Conservation (phyloP, 169 alveolate genomes). For the Plasmodium blacklocki region DNA sequence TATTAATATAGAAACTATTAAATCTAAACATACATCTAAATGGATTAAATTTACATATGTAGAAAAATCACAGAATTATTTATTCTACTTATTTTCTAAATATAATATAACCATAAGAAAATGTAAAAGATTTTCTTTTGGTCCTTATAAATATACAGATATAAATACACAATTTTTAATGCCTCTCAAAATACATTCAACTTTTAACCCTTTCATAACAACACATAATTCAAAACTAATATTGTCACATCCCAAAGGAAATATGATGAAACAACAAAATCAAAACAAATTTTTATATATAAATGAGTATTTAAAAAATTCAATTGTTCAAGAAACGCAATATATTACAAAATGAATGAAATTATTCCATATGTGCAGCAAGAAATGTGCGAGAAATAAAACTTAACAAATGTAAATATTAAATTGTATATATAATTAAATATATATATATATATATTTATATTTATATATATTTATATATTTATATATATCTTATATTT, state of each 20-base stretch:
- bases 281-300: slow-evolving; percentile 6
- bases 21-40: slow-evolving; percentile 10
- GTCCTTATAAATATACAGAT: slow-evolving; percentile 63
- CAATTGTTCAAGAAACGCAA: background rate
- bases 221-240: slow-evolving; percentile 16
- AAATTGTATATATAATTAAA: no score
- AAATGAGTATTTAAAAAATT: slow-evolving; percentile 21
- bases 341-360: background rate
- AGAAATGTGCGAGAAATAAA: no score
- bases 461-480: no score
- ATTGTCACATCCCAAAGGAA: slow-evolving; percentile 32
- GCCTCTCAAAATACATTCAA: slow-evolving; percentile 62
- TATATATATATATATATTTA: no score
- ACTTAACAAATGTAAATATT: no score
- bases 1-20: slow-evolving; percentile 20
- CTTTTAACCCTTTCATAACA: slow-evolving; percentile 16
- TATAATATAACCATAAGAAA: slow-evolving; percentile 49
- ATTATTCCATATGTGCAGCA: background rate
- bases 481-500: no score
- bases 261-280: slow-evolving; percentile 4
- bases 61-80: slow-evolving; percentile 58
- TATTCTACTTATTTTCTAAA: slow-evolving; percentile 29
- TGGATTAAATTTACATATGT: slow-evolving; percentile 70
- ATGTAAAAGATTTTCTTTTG: slow-evolving; percentile 73
- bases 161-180: slow-evolving; percentile 16